Evolutionary conservation across 1,284 basidiomycete genomes (phyloP), one percentile per base, ranked within the genome.

Genomic region (Macrocystidia cucumis): DNA sequence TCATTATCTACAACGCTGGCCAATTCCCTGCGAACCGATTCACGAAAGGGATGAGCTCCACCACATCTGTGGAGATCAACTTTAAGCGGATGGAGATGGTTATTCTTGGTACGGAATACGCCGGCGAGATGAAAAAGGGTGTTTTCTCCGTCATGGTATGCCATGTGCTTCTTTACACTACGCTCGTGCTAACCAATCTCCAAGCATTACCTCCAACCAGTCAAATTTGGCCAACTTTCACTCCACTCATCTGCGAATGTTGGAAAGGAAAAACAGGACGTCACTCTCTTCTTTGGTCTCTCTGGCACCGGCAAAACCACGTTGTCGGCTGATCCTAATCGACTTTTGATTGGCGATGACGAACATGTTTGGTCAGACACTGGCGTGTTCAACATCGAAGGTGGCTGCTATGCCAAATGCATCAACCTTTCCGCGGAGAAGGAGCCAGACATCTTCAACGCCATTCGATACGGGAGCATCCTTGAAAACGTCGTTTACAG

Each of bases 51-150:
- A 98, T 98, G 95, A 96, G 91, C 44, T 97, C 92, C 22, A 89
- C 93, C 29, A 98, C 95, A 18, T 97, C 93, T 13, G 95, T 99
- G 39, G 96, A 98, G 70, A 91, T 99, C 73, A 99, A 99, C 81
- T 98, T 99, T 69, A 97, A 97, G 76, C 90, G 96, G 40, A 97
- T 93, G 88, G 96, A 99, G 68, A 99, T 99, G 95, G 93, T 99
- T 57, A 98, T 99, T 57, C 89, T 99, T 53, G 95, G 96, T 44
- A 98, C 96, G 38, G 95, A 98, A 62, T 98, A 98, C 62, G 96
- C 96, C 35, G 96, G 96, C 45, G 96, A 99, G 72, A 99, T 98
- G 96, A 99, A 99, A 75, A 98, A 98, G 81, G 96, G 96, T 62
- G 90, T 99, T 60, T 98, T 99, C 74, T 92, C 89, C 35, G 93